Base-by-base conservation (phyloP, 2,329 filamentous ascomycete genomes). In the Sarocladium strictum region DNA sequence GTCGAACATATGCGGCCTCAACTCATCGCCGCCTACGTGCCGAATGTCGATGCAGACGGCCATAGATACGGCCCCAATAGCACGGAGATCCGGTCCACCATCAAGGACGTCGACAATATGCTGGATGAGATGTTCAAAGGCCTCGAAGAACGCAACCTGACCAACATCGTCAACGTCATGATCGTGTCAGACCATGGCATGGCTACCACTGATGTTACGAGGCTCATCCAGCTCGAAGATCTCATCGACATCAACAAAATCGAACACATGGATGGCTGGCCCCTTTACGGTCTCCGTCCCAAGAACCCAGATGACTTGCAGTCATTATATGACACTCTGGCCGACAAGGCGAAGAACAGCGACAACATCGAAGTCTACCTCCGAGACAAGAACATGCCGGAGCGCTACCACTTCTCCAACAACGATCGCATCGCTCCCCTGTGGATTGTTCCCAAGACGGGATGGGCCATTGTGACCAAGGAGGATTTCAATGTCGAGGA, bases 171-270 rank as follows among this genome's bases (percentile, higher is more conserved):
- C 65, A 99, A 99, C 61, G 80, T 99, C 7, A 85, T 99, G 32
- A 80, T 99, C n/a, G 93, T 99, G 2, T 97, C 91, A 0, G 94
- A 99, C 67, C 94, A 99, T 67, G 94, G 94, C 52, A 99, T 99
- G 94, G 94, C 94, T 1, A 96, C 91, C 0, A 97, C 94, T 0
- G 89, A 92, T 57, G 83, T 81, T 0, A 78, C 84, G 17, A 82
- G 94, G 11, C 75, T 97, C 45, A 80, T 97, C 24, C 94, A 97
- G 69, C 76, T 97, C 2, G 94, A 99, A 59, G 90, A 97, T 64
- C 72, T 97, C 3, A 77, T 97, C 47, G 90, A 97, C 66, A 78
- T 87, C 5, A 74, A 73, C 50, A 80, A 90, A 61, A 85, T 97
- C 43, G 86, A 87, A 56, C 90, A 94, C 66, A 87, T 84, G 24